Evolutionary conservation across 352 stramenopile genomes (phyloP), one percentile per base, ranked within the genome.

Genomic region (Phytophthora colocasiae): DNA sequence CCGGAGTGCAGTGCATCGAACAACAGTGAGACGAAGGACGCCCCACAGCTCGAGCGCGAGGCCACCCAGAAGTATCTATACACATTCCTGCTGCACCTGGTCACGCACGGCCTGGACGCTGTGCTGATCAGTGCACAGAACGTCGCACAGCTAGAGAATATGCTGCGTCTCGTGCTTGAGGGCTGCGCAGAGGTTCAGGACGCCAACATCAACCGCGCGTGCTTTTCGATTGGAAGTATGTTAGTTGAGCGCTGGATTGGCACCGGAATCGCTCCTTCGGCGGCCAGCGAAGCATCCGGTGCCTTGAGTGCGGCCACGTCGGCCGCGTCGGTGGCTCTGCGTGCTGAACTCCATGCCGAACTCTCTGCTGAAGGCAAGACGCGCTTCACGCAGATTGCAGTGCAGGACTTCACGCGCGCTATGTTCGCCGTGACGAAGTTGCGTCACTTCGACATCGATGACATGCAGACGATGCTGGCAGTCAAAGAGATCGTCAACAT

Each of bases 41-140:
- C 80, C 0, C 56, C 83, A 14, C 82, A 92, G 63, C 74, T 92
- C n/a, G 87, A 96, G 53, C 83, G 84, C 12, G 85, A 93, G 50
- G 72, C 80, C 19, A 79, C 87, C 27, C 87, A 93, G 57, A 93
- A 93, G 71, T 92, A 94, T 58, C 34, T 96, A 48, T 94, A 88
- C 71, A 78, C 81, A 61, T 93, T 94, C 63, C 46, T 94, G 51
- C 71, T 93, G 17, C 86, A 96, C 56, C 50, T 96, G 14, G 66
- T 87, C 17, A 76, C 78, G 29, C 85, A 96, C 71, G 66, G 86
- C n/a, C 66, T 96, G 15, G 83, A 90, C 24, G 47, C 54, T 0
- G 85, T 96, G 43, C 66, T 94, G 44, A 71, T 91, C 19, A 91
- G 82, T 49, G 48, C 76, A 1, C 81, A 78, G n/a, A 96, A 96